phyloP scores from a whole-genome alignment of 208 protist species.

The Leishmania martiniquensis region DNA sequence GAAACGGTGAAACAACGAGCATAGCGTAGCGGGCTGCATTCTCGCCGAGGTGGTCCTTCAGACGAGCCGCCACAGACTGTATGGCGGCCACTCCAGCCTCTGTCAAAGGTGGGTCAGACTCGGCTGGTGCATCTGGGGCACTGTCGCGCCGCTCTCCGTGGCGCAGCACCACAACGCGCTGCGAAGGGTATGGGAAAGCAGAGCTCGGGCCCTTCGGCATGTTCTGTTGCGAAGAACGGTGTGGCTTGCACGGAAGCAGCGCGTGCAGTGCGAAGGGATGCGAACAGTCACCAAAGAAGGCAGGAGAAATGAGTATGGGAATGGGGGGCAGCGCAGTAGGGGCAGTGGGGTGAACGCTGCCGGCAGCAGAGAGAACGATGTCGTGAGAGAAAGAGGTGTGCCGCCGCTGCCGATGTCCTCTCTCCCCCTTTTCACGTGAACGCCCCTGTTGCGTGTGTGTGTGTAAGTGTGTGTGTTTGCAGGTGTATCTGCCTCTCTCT shows the following conservation, averaged over 20 bases:
- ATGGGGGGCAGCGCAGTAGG: neutral
- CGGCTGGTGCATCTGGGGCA: slow-evolving; percentile 38
- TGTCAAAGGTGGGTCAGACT: slow-evolving; percentile 80
- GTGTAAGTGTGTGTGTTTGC: neutral
- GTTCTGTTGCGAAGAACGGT: neutral
- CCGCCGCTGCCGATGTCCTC: neutral
- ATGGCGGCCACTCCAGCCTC: slow-evolving; percentile 48
- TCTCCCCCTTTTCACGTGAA: neutral
- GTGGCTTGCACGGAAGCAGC: neutral
- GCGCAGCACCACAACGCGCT: slow-evolving; percentile 74
- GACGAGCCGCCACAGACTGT: slow-evolving; percentile 27
- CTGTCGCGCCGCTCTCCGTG: slow-evolving; percentile 85
- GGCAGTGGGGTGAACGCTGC: neutral
- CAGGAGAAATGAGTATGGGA: too few species aligned
- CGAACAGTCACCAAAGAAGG: too few species aligned
- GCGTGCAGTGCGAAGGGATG: neutral
- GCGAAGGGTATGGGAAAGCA: slow-evolving; percentile 18
- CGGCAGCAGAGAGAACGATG: neutral
- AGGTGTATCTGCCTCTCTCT: too few species aligned
- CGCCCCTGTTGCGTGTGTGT: neutral
- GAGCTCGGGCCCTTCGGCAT: neutral
- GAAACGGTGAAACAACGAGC: slow-evolving; percentile 72
- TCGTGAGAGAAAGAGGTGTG: neutral
- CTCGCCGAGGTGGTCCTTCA: slow-evolving; percentile 40
- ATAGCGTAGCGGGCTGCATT: slow-evolving; percentile 29